Percentiles rank a stretch among this genome's conserved stretches.
These are phyloP conservation scores for Pythium utonaiense DNA, from an alignment of 352 stramenopile genomes.

Conservation along the genomic window DNA sequence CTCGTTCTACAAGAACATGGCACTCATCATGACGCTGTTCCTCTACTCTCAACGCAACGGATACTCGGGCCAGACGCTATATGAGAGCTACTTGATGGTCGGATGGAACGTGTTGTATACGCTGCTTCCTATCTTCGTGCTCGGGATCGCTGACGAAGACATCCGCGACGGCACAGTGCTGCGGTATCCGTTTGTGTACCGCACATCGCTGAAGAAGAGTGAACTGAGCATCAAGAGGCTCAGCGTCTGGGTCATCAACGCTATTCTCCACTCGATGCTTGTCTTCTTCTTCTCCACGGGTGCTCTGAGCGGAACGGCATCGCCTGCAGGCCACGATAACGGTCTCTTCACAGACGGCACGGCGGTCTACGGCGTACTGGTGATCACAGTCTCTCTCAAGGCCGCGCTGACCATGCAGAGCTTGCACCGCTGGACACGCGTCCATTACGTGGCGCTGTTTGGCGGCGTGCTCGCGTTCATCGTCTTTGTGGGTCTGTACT, in stretches of 20 bases:
- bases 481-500: slow-evolving; percentile 69
- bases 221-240: slow-evolving; percentile 61
- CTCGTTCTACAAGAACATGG: slow-evolving; percentile 90
- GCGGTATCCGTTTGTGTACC: slow-evolving; percentile 77
- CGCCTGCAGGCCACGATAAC: slow-evolving; percentile 37
- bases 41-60: slow-evolving; percentile 83
- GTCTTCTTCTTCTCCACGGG: slow-evolving; percentile 68
- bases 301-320: slow-evolving; percentile 39
- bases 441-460: slow-evolving; percentile 70
- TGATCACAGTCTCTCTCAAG: slow-evolving; percentile 77
- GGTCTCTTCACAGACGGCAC: slow-evolving; percentile 73
- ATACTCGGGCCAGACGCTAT: slow-evolving; percentile 91
- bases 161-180: slow-evolving; percentile 71
- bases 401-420: slow-evolving; percentile 71
- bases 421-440: slow-evolving; percentile 66
- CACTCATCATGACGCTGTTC: slow-evolving; percentile 94
- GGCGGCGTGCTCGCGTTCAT: slow-evolving; percentile 61
- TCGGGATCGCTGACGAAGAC: slow-evolving; percentile 82
- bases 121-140: slow-evolving; percentile 90
- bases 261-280: slow-evolving; percentile 65
- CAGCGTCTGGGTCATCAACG: slow-evolving; percentile 67
- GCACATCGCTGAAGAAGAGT: slow-evolving; percentile 54
- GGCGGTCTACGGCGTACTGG: slow-evolving; percentile 72
- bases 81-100: slow-evolving; percentile 87
- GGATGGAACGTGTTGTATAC: slow-evolving; percentile 96